Percentiles rank a stretch among this genome's conserved stretches.
Conservation (phyloP, 352 stramenopile species). For the Phytophthora pistaciae region DNA sequence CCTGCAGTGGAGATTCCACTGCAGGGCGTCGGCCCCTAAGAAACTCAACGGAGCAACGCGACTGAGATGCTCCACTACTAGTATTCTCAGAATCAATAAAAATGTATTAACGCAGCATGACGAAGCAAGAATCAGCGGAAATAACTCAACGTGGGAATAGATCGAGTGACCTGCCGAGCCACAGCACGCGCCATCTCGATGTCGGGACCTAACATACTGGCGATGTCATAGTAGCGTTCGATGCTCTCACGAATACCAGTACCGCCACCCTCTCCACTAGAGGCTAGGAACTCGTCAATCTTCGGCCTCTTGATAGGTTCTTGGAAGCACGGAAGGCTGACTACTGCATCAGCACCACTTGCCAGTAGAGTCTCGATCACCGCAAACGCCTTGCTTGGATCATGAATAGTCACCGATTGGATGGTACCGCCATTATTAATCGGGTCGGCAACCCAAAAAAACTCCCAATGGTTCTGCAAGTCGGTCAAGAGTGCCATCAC, state of each 20-base stretch:
- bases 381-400: constrained; percentile 36
- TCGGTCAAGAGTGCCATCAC: constrained; percentile 41
- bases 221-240: constrained; percentile 45
- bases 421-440: constrained; percentile 14
- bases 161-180: constrained; percentile 22
- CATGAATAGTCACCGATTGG: constrained; percentile 15
- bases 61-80: too few relatives aligned
- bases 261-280: constrained; percentile 23
- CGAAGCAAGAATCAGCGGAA: too few relatives aligned
- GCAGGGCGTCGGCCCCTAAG: too few relatives aligned
- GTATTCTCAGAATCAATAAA: too few relatives aligned
- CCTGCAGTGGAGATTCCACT: too few relatives aligned
- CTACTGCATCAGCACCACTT: constrained; percentile 21
- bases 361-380: constrained; percentile 34
- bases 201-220: constrained; percentile 40
- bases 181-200: constrained; percentile 42
- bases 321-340: constrained; percentile 35
- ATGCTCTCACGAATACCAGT: constrained; percentile 31
- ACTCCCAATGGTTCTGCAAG: constrained; percentile 31
- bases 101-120: too few relatives aligned
- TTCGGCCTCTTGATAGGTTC: constrained; percentile 38
- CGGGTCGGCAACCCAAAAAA: constrained; percentile 26
- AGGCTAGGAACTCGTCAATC: constrained; percentile 19
- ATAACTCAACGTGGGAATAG: constrained; percentile 24
- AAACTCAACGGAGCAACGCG: too few relatives aligned